A percentile compares a stretch with the other conserved stretches of the same genome.
These are phyloP conservation scores for Leptoxyphium fumago DNA, from an alignment of 2,329 filamentous ascomycete genomes.

Conservation along the genomic window DNA sequence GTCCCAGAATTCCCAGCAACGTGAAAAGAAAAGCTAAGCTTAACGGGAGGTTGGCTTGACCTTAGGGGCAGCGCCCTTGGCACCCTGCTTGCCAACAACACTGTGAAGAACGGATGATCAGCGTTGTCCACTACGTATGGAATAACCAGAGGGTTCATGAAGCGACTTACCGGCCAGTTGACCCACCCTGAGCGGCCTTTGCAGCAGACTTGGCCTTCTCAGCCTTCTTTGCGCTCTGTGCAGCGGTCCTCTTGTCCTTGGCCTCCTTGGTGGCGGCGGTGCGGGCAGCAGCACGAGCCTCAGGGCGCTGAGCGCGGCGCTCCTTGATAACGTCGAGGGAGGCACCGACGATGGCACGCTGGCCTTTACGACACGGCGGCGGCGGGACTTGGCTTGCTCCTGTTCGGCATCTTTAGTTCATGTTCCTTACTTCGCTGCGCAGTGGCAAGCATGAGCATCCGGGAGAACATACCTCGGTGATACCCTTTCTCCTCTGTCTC, in stretches of 20 bases:
- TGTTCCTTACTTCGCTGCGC: background rate
- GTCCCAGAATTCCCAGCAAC: background rate
- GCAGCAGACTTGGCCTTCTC: constrained; percentile 91
- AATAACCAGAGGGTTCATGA: background rate
- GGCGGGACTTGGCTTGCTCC: constrained; percentile 99
- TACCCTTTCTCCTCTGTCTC: constrained; percentile 99
- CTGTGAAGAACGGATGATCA: constrained; percentile 31
- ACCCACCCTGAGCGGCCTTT: constrained; percentile 59
- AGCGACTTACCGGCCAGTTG: constrained; percentile 36
- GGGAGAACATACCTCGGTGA: constrained; percentile 77
- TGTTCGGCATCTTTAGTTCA: constrained; percentile 29
- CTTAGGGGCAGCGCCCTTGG: constrained; percentile 81
- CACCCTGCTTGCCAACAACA: constrained; percentile 81
- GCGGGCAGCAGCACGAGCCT: constrained; percentile 86
- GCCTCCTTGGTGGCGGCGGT: constrained; percentile 83
- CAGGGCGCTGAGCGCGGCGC: constrained; percentile 84
- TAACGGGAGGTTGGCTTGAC: constrained; percentile 76
- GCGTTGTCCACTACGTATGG: background rate
- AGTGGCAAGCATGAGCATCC: background rate
- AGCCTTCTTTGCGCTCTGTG: constrained; percentile 87
- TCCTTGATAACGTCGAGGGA: constrained; percentile 99
- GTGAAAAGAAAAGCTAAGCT: constrained; percentile 19
- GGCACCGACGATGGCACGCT: constrained; percentile 97
- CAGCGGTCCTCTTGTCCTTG: constrained; percentile 94
- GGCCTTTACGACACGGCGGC: constrained; percentile 95